A percentile compares a stretch with the other conserved stretches of the same genome.
Conservation (phyloP, 2,329 filamentous ascomycete species). For the Macrophomina tecta region DNA sequence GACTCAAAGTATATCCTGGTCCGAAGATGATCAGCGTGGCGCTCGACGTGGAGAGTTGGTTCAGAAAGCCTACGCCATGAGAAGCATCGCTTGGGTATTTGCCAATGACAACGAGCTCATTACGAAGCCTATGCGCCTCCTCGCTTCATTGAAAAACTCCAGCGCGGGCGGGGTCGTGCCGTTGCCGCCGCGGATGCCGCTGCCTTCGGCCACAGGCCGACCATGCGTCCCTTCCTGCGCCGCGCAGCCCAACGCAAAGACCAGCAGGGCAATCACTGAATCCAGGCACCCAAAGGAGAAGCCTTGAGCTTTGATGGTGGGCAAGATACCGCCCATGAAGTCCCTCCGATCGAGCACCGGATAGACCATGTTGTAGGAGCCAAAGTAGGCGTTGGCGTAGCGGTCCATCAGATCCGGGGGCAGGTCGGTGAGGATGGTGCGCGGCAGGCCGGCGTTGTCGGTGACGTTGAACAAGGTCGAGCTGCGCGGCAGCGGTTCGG, state of each 20-base stretch:
- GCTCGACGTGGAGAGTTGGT: background rate
- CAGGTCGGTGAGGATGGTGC: constrained; percentile 44
- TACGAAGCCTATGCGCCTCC: constrained; percentile 1
- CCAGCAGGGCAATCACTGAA: constrained; percentile 9
- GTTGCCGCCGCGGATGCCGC: background rate
- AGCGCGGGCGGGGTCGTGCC: background rate
- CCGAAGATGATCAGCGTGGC: background rate
- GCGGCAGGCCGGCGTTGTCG: background rate
- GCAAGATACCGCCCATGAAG: constrained; percentile 50
- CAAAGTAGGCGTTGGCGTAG: constrained; percentile 63
- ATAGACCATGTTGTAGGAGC: constrained; percentile 64
- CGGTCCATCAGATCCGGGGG: constrained; percentile 58
- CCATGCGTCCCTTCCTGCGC: constrained; percentile 15
- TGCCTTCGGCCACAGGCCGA: background rate
- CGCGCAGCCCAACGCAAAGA: constrained; percentile 16
- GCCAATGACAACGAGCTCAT: background rate
- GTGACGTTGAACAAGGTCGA: constrained; percentile 25
- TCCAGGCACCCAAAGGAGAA: background rate
- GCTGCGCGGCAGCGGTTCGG: constrained; percentile 31
- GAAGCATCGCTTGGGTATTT: background rate
- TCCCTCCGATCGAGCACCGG: constrained; percentile 63
- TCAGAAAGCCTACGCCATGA: background rate
- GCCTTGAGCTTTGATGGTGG: background rate
- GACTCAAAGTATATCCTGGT: constrained; percentile 3
- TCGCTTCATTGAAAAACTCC: constrained; percentile 18